Evolutionary conservation across 805 yeast genomes (phyloP).

Genomic region (Yarrowia sp.): DNA sequence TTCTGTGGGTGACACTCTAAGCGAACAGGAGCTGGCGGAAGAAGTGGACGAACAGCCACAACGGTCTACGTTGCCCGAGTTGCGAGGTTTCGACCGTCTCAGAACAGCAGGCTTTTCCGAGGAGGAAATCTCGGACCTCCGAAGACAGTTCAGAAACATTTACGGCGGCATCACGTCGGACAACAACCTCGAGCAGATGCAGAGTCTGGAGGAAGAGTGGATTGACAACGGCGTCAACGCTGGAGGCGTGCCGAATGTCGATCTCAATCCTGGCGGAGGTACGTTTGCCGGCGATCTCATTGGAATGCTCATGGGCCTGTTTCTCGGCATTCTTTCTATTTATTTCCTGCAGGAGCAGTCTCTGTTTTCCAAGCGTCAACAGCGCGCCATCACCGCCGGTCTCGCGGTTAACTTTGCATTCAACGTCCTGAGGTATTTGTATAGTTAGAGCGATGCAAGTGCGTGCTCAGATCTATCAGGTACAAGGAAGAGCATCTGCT

Average conservation of each 20-base stretch:
- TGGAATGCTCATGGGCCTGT: constrained; percentile 70
- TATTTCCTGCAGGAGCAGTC: constrained; percentile 54
- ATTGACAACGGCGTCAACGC: constrained; percentile 69
- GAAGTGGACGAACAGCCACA: constrained; percentile 59
- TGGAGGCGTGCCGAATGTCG: constrained; percentile 44
- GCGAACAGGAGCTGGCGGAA: constrained; percentile 51
- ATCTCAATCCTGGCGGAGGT: constrained; percentile 37
- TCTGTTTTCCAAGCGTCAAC: constrained; percentile 58
- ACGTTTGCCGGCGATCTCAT: constrained; percentile 61
- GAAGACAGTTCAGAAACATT: constrained; percentile 69
- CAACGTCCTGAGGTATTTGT: constrained; percentile 13
- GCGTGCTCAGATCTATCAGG: no score
- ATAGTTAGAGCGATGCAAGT: neutral
- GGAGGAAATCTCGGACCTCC: constrained; percentile 66
- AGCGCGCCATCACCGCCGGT: constrained; percentile 70
- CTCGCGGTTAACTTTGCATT: constrained; percentile 57
- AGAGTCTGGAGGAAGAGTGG: constrained; percentile 76
- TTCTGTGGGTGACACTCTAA: constrained; percentile 64
- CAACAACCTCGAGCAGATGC: constrained; percentile 12
- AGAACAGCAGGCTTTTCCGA: constrained; percentile 79
- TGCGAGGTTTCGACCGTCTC: constrained; percentile 80
- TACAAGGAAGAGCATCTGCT: no score
- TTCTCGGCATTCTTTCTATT: constrained; percentile 68
- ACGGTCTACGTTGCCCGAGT: constrained; percentile 58
- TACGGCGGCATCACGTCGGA: constrained; percentile 33